Evolutionary conservation across 306 rosid species (phyloP), one percentile per base, ranked within the genome.

Genomic region (Begonia fuchsioides): DNA sequence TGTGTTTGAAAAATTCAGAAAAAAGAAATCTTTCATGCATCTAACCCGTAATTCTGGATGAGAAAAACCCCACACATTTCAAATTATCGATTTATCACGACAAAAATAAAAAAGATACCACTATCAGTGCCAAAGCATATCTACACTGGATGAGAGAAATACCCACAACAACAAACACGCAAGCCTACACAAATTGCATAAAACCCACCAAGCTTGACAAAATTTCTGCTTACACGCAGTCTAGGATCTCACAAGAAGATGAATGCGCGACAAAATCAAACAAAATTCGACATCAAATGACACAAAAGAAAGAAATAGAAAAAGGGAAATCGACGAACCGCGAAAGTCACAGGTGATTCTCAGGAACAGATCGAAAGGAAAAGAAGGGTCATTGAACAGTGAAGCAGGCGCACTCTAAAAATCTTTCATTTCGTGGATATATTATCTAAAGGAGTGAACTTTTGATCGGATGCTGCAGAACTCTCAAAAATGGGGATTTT

Each of bases 311-410:
- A 49, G n/a, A 48, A 58, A 49, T 6, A 12, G 18, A 38, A 45
- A 3, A 8, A 18, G 50, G 51, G 45, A 52, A 43, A n/a, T 44
- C 9, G 13, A 44, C 52, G 47, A 54, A 58, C 71, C 66, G 49
- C 20, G 38, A 64, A 69, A 68, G 67, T 61, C 72, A 68, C 70
- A 57, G 66, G 52, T 49, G 74, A 62, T 17, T 52, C 61, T 53
- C 48, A 57, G 66, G 43, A 52, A 67, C 52, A 68, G 96, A 87
- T 87, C 87, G 62, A 67, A 64, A 41, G 17, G 57, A 66, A 47
- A 53, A 47, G 76, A 71, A 9, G 55, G 55, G 62, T 53, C 73
- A 72, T 64, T 73, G 83, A 60, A 48, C 15, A 66, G 56, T 18
- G 39, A 11, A 44, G 51, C 11, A 32, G 54, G 43, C 52, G 50